Evolutionary conservation across 108 stramenopile species (phyloP).

Genomic region (Phaeodactylum tricornutum): DNA sequence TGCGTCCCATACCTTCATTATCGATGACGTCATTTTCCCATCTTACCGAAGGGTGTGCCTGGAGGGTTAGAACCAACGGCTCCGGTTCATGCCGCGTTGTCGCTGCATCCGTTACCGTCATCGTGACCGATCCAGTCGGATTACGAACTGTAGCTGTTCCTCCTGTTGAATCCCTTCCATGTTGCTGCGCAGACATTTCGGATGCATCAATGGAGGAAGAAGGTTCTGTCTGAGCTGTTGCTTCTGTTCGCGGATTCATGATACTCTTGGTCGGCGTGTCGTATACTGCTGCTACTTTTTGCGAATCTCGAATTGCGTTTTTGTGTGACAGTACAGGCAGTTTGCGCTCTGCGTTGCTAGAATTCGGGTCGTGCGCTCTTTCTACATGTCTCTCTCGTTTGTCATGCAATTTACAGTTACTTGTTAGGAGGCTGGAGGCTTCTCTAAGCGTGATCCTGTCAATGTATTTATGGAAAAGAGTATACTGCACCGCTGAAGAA

Average conservation of each 20-base stretch:
- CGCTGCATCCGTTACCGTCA: slow-evolving; percentile 15
- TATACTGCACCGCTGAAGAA: too few relatives aligned
- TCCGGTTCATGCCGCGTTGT: not conserved
- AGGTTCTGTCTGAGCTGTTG: not conserved
- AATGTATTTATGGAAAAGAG: too few relatives aligned
- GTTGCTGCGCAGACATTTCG: not conserved
- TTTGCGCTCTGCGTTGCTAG: too few relatives aligned
- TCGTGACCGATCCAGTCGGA: slow-evolving; percentile 8
- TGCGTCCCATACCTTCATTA: slow-evolving; percentile 88
- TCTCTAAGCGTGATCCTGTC: too few relatives aligned
- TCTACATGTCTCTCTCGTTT: too few relatives aligned
- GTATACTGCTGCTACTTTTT: too few relatives aligned
- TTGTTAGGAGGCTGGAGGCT: too few relatives aligned
- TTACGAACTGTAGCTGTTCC: not conserved
- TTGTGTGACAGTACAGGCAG: too few relatives aligned
- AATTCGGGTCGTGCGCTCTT: too few relatives aligned
- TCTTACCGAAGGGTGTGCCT: slow-evolving; percentile 13
- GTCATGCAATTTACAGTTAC: too few relatives aligned
- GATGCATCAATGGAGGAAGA: not conserved
- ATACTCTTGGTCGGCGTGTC: too few relatives aligned
- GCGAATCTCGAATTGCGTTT: too few relatives aligned
- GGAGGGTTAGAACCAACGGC: slow-evolving; percentile 19
- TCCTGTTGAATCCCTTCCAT: not conserved
- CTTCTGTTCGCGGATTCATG: not conserved
- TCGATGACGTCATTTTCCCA: slow-evolving; percentile 57